Evolutionary conservation across 2,329 filamentous ascomycete genomes (phyloP).

Genomic region (Phaeosphaeriaceae sp.): DNA sequence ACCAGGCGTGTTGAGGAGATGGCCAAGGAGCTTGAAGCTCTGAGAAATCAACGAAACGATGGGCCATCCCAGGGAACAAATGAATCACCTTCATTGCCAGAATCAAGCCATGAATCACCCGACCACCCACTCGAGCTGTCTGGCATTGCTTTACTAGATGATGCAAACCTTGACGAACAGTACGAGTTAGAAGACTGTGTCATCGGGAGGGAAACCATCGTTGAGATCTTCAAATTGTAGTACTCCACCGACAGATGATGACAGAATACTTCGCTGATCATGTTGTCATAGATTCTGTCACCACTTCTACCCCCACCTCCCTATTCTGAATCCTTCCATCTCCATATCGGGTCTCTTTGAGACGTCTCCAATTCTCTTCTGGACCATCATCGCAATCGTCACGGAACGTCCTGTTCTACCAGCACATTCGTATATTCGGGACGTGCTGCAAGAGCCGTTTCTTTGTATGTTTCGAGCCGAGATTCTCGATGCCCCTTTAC

Average conservation of each 20-base stretch:
- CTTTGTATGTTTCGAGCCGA: slow-evolving; percentile 12
- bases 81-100: slow-evolving; percentile 16
- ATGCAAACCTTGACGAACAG: slow-evolving; percentile 12
- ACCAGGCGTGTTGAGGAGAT: slow-evolving; percentile 33
- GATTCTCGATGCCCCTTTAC: slow-evolving; percentile 24
- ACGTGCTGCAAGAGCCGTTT: slow-evolving; percentile 13
- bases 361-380: slow-evolving; percentile 28
- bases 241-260: not conserved
- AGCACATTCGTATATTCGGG: slow-evolving; percentile 9
- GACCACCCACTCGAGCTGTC: slow-evolving; percentile 13
- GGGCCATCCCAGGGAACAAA: slow-evolving; percentile 9
- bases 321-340: slow-evolving; percentile 21
- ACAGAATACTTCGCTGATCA: not conserved
- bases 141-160: slow-evolving; percentile 13
- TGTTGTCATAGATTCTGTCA: slow-evolving; percentile 16
- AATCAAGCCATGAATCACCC: slow-evolving; percentile 15
- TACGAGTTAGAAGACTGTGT: slow-evolving; percentile 20
- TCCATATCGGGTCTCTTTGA: slow-evolving; percentile 20
- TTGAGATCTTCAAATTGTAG: slow-evolving; percentile 28
- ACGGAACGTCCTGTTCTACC: slow-evolving; percentile 11
- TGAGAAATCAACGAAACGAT: slow-evolving; percentile 19
- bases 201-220: slow-evolving; percentile 16
- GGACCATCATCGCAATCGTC: slow-evolving; percentile 27
- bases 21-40: slow-evolving; percentile 25
- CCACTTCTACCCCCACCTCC: slow-evolving; percentile 29